Evolutionary conservation across 2,329 filamentous ascomycete genomes (phyloP).

Genomic region (Colletotrichum sp.): DNA sequence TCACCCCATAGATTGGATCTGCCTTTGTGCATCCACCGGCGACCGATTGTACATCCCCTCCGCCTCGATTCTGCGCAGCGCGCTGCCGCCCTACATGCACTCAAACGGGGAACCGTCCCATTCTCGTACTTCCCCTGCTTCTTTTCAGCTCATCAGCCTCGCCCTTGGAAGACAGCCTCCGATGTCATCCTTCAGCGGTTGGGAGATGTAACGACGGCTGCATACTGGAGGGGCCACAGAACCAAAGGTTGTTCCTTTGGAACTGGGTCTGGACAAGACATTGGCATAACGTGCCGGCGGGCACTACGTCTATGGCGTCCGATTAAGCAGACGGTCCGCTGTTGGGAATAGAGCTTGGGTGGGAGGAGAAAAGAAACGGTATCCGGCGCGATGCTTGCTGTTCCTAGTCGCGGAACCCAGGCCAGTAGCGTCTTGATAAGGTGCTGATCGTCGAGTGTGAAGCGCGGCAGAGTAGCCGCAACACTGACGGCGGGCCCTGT

Average conservation of each 20-base stretch:
- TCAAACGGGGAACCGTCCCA: background rate
- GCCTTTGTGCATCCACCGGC: background rate
- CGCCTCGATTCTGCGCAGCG: background rate
- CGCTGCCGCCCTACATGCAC: background rate
- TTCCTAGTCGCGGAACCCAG: background rate
- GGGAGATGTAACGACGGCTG: background rate
- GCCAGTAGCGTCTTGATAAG: background rate
- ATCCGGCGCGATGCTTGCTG: background rate
- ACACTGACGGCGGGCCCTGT: background rate
- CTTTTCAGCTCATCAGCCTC: background rate
- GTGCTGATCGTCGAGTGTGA: constrained; percentile 1
- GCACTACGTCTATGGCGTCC: background rate
- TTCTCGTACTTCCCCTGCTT: background rate
- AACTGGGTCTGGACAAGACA: background rate
- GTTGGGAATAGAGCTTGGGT: background rate
- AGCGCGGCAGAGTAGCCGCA: constrained; percentile 3
- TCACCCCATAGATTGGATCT: background rate
- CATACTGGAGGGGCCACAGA: background rate
- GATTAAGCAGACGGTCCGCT: background rate
- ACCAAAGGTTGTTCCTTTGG: background rate
- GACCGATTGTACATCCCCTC: background rate
- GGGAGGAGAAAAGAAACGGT: background rate
- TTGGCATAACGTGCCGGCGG: background rate
- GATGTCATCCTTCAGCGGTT: background rate
- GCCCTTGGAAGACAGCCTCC: background rate